Base-by-base conservation (phyloP, 2,329 filamentous ascomycete genomes). In the Fusarium nelsonii region DNA sequence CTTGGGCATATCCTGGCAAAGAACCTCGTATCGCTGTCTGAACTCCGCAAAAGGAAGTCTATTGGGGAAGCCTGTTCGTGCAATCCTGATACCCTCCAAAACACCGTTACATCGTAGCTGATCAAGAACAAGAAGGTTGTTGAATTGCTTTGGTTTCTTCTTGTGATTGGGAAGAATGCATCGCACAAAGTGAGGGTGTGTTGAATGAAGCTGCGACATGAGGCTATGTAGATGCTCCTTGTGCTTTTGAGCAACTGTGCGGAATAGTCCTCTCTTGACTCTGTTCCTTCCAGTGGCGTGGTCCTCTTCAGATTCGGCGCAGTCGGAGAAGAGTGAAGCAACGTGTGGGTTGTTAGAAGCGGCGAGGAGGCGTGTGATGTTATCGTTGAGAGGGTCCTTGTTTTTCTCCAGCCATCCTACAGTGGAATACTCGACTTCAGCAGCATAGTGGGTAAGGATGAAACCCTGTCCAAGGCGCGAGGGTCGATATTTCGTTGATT, bases 101-200 rank as follows among this genome's bases (percentile, higher is more conserved):
- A 99, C 96, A 91, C 96, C 96, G 78, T 99, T 99, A 81, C 96
- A 99, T 53, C 96, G 90, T n/a, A 99, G 84, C 78, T 99, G 97
- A 75, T 99, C 96, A 8, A 99, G 86, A 3, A 99, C 97, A n/a
- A 99, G 87, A 4, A 94, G 88, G 4, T 92, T 93, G 76, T 92
- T 92, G 79, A 98, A 93, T 76, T 94, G 92, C 80, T 99, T 99
- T 1, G 96, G 93, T 26, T 91, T 88, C 81, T 99, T 99, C 81
- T 97, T 97, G 84, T 99, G 96, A 76, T 99, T 99, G 5, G 96
- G 97, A 63, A 99, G 85, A 66, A 99, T 99, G 77, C 96, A 99
- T 46, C 96, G 92, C 32, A 99, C 96, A 77, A 99, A 99, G 79
- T 99, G 96, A 60, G 97, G 97, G 78, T 99, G 96, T 1, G 96